Evolutionary conservation across 164 flowering plant species (phyloP), one percentile per base, ranked within the genome.

Genomic region (Nymphaea colorata): DNA sequence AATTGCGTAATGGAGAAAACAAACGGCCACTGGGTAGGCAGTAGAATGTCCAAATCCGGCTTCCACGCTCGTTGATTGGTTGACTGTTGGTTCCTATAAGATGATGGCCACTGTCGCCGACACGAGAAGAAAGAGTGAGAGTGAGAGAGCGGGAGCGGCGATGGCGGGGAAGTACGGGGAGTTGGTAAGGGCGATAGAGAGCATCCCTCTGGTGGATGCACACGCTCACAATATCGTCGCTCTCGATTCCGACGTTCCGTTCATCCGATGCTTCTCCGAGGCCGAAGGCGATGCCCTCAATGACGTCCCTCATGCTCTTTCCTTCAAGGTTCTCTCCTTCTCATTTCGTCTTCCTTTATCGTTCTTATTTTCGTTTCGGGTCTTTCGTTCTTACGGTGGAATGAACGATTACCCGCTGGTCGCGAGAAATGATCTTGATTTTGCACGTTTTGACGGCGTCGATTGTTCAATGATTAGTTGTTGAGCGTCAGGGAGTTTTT

Each of bases 171-270:
- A 72, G 59, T 84, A 78, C 42, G 75, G 70, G n/a, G 90, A 77
- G 78, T 72, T 93, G 67, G 78, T 78, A 70, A 79, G 75, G 64
- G 86, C 82, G 12, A 78, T 89, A 66, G 92, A 87, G 69, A 76
- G 76, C 64, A 69, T 80, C 51, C 85, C 82, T 76, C 70, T 87
- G 2, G 82, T 93, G 5, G 98, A 93, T 72, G 88, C 81, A 14
- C 98, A 93, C 70, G 95, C 93, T 15, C 98, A 90, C 81, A 93
- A 86, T 66, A 67, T 93, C 66, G 92, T 89, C 16, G 78, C 83
- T 16, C 62, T 84, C 10, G 82, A 93, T 61, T 88, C 96, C 41
- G 15, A 76, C 45, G 66, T 87, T 25, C 87, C 92, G 4, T 89
- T 93, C 79, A 63, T 89, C 74, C 67, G 65, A 67, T 77, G 84